A percentile compares a stretch with the other conserved stretches of the same genome.
phyloP scores from a whole-genome alignment of 2,329 filamentous ascomycete genomes.

The Gnomoniopsis sp. region DNA sequence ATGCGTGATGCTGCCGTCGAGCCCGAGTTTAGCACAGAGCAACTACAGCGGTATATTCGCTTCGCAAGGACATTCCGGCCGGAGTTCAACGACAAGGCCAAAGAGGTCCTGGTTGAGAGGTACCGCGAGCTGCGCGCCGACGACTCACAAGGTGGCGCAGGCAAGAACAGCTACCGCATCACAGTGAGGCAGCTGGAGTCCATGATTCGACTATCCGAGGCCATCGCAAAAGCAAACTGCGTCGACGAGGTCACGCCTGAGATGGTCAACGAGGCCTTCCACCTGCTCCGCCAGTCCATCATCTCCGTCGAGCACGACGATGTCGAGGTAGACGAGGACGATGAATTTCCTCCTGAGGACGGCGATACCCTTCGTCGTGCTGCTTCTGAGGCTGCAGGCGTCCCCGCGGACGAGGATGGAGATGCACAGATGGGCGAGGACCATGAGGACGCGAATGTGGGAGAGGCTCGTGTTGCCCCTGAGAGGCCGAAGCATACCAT shows the following conservation, averaged over 20 bases:
- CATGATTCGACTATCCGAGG: constrained; percentile 91
- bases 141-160: constrained; percentile 89
- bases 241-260: constrained; percentile 81
- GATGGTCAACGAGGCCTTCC: constrained; percentile 90
- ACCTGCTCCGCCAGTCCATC: constrained; percentile 88
- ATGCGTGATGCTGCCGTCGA: constrained; percentile 86
- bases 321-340: constrained; percentile 78
- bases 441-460: constrained; percentile 32
- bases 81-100: constrained; percentile 85
- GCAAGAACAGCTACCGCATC: constrained; percentile 94
- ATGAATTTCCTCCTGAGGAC: constrained; percentile 35
- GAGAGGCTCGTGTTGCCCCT: constrained; percentile 8
- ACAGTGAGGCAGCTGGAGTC: constrained; percentile 94
- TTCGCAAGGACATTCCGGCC: constrained; percentile 94
- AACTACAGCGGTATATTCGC: constrained; percentile 93
- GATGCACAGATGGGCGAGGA: constrained; percentile 40
- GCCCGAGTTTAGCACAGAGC: constrained; percentile 93
- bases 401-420: constrained; percentile 43
- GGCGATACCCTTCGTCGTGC: constrained; percentile 44
- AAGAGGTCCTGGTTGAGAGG: constrained; percentile 77
- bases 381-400: constrained; percentile 48
- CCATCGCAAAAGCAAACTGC: constrained; percentile 98
- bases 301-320: constrained; percentile 98
- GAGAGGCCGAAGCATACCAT: constrained; percentile 72
- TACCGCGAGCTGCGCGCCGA: constrained; percentile 95